phyloP scores from a whole-genome alignment of 106 monocot genomes.

The Narthecium ossifragum region DNA sequence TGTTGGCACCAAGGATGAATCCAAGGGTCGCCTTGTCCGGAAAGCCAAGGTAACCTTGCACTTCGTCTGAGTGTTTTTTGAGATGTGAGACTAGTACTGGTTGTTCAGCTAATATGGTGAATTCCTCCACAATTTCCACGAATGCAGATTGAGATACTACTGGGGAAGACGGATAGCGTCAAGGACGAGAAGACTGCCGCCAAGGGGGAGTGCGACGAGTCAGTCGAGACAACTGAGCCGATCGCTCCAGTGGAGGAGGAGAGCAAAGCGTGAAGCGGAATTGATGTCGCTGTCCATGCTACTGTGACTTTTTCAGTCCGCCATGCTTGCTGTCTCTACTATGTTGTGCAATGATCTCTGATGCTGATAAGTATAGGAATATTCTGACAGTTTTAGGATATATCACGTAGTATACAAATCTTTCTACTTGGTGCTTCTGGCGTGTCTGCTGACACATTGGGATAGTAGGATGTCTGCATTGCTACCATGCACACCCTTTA shows the following conservation, averaged over 20 bases:
- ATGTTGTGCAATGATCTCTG: too few species aligned
- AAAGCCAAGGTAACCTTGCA: conserved; percentile 26
- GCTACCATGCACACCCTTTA: background rate
- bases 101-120: background rate
- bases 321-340: background rate
- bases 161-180: conserved; percentile 28
- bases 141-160: conserved; percentile 29
- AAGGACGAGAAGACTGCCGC: conserved; percentile 15
- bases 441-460: background rate
- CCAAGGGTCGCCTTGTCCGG: conserved; percentile 14
- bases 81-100: too few species aligned
- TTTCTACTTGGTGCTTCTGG: background rate
- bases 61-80: background rate
- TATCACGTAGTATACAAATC: background rate
- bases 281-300: background rate
- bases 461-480: background rate
- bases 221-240: too few species aligned
- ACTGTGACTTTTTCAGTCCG: background rate
- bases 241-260: too few species aligned
- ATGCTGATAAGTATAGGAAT: too few species aligned
- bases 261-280: too few species aligned
- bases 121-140: background rate
- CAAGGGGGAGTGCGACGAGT: background rate
- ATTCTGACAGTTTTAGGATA: background rate
- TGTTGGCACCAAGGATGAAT: conserved; percentile 24